phyloP scores from a whole-genome alignment of 202 grass and related monocot species.

The Alloteropsis angusta region DNA sequence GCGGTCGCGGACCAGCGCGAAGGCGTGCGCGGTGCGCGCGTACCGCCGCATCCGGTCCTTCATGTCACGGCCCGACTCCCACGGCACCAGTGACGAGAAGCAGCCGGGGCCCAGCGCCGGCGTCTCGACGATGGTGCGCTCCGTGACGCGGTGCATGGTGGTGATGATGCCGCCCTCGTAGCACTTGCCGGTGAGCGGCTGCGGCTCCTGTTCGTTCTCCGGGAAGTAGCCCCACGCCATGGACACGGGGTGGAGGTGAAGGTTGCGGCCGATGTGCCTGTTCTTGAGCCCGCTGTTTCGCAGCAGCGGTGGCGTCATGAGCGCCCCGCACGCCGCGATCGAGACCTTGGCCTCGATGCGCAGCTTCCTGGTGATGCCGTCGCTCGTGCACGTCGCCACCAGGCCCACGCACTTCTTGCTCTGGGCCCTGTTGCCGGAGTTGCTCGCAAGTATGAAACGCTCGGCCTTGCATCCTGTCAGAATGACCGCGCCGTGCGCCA shows the following conservation, averaged over 20 bases:
- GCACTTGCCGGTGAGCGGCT: conserved; percentile 29
- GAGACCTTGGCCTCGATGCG: conserved; percentile 64
- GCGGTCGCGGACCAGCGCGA: conserved; percentile 60
- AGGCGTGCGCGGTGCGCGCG: conserved; percentile 55
- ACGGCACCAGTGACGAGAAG: conserved; percentile 54
- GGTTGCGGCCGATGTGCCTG: conserved; percentile 74
- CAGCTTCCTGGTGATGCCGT: conserved; percentile 44
- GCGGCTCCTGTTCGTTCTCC: conserved; percentile 20
- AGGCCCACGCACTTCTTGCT: conserved; percentile 62
- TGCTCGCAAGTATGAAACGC: conserved; percentile 41
- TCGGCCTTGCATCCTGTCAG: conserved; percentile 74
- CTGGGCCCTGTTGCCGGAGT: background rate
- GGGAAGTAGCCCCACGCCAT: conserved; percentile 95
- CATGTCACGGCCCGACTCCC: conserved; percentile 60
- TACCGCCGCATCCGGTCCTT: conserved; percentile 76
- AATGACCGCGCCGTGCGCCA: conserved; percentile 49
- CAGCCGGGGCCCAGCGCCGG: conserved; percentile 47
- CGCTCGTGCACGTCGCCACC: conserved; percentile 35
- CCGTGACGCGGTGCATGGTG: conserved; percentile 61
- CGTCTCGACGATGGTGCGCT: conserved; percentile 66
- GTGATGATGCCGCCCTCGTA: conserved; percentile 93
- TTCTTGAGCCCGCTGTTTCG: conserved; percentile 63
- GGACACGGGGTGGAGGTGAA: conserved; percentile 79
- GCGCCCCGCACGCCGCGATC: conserved; percentile 64
- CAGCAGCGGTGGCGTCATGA: conserved; percentile 65